phyloP scores from a whole-genome alignment of 2,329 filamentous ascomycete genomes.

The Teratosphaeria destructans region DNA sequence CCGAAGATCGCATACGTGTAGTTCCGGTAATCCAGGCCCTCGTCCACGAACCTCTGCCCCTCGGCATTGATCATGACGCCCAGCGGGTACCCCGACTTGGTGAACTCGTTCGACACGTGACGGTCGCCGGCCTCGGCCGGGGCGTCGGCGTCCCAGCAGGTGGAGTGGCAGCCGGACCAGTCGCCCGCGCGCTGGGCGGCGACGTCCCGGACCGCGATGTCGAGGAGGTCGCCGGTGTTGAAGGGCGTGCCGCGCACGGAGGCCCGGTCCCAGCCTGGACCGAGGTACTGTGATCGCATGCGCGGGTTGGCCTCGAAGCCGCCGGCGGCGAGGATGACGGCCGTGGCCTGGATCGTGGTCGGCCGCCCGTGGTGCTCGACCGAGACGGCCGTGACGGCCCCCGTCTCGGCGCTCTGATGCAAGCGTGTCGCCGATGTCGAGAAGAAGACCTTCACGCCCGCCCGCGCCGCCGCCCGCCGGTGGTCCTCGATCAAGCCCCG shows the following conservation, averaged over 20 bases:
- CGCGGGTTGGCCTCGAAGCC: slow-evolving; percentile 54
- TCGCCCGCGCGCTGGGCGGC: slow-evolving; percentile 31
- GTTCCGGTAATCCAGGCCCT: slow-evolving; percentile 55
- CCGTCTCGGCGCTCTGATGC: slow-evolving; percentile 21
- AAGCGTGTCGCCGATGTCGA: slow-evolving; percentile 38
- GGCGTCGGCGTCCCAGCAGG: slow-evolving; percentile 56
- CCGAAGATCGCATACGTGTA: slow-evolving; percentile 60
- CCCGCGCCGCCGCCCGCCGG: slow-evolving; percentile 31
- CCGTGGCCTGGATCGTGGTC: slow-evolving; percentile 24
- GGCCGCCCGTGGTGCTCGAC: slow-evolving; percentile 19
- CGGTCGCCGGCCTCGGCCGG: slow-evolving; percentile 46
- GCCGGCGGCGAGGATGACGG: slow-evolving; percentile 48
- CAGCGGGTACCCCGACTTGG: slow-evolving; percentile 58
- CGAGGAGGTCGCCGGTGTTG: slow-evolving; percentile 51
- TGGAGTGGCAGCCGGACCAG: slow-evolving; percentile 53
- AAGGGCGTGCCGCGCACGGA: slow-evolving; percentile 53
- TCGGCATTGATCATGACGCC: slow-evolving; percentile 53
- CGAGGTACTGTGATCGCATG: slow-evolving; percentile 46
- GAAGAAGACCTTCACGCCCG: slow-evolving; percentile 38
- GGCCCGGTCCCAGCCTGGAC: slow-evolving; percentile 53
- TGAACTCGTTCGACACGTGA: slow-evolving; percentile 54
- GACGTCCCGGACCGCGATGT: slow-evolving; percentile 36
- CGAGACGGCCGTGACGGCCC: slow-evolving; percentile 25
- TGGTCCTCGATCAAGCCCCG: slow-evolving; percentile 48
- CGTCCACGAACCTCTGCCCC: slow-evolving; percentile 55